Evolutionary conservation across 1,284 basidiomycete genomes (phyloP), one percentile per base, ranked within the genome.

Genomic region (Boletus calvinii): DNA sequence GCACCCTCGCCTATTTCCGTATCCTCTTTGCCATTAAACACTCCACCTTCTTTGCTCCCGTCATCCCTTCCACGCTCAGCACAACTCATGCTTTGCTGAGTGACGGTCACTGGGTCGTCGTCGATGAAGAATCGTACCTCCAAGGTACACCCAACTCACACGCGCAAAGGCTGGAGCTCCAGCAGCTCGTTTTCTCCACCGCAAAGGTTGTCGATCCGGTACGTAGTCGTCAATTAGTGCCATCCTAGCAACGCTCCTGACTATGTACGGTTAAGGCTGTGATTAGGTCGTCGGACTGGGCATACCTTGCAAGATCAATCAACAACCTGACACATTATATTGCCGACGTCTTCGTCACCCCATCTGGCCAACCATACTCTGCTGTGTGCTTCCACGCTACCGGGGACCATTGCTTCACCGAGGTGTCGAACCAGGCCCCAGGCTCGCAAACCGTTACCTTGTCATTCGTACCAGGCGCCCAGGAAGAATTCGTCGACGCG

Each of bases 1-100:
- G 89, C 32, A 97, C 94, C 3, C 80, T 97, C 38, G 87, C 90
- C 46, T 97, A 97, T 72, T 95, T 97, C 69, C 91, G 94, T 69
- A 80, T 96, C 56, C 80, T 98, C 52, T 83, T 84, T 56, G 89
- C 91, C 40, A 87, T 95, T 68, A 92, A 92, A 56, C 80, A 87
- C 62, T 86, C 84, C 0, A 73, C 81, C 0, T 87, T 88, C 70
- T 78, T 88, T 53, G 80, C 81, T 0, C 74, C 83, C 1, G 67
- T 76, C 1, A 70, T 76, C 34, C 70, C 77, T 4, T 71, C 76
- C 4, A 65, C 74, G 0, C 71, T 84, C 24, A 72, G 78, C 8
- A 77, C 85, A 1, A 71, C 83, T 6, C 76, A 84, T 64, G 80
- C 79, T 2, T 64, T 80, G 7, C 72, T 80, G 18, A 74, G 73